Evolutionary conservation across 2,329 filamentous ascomycete species (phyloP).

Genomic region (Calonectria hongkongensis): DNA sequence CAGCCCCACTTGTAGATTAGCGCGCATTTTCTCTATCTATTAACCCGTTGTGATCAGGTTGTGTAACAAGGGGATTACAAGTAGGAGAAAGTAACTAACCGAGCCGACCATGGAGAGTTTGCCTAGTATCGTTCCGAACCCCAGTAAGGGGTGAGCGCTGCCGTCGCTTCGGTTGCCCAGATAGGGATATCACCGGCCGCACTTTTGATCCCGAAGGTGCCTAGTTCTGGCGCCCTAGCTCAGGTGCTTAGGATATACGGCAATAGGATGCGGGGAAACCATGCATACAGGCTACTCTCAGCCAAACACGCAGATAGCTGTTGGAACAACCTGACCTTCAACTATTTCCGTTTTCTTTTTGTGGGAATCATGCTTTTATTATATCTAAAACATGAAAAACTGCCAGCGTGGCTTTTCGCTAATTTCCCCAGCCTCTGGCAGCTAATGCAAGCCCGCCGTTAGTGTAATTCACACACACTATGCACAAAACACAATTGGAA

Average conservation of each 20-base stretch:
- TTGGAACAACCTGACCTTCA: background rate
- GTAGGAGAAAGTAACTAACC: background rate
- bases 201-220: constrained; percentile 17
- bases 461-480: too few relatives aligned
- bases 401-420: background rate
- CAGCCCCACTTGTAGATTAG: background rate
- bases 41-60: background rate
- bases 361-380: background rate
- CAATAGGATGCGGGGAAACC: background rate
- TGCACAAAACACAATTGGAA: background rate
- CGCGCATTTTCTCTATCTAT: background rate
- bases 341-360: too few relatives aligned
- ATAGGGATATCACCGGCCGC: background rate
- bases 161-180: background rate
- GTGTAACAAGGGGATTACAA: background rate
- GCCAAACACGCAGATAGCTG: background rate
- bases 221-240: constrained; percentile 5
- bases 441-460: background rate
- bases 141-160: background rate
- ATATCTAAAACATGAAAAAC: background rate
- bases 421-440: background rate
- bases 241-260: background rate
- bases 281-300: background rate
- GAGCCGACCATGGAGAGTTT: background rate
- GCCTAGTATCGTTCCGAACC: background rate